phyloP scores from a whole-genome alignment of 306 rosid genomes.

The Dicorynia guianensis region DNA sequence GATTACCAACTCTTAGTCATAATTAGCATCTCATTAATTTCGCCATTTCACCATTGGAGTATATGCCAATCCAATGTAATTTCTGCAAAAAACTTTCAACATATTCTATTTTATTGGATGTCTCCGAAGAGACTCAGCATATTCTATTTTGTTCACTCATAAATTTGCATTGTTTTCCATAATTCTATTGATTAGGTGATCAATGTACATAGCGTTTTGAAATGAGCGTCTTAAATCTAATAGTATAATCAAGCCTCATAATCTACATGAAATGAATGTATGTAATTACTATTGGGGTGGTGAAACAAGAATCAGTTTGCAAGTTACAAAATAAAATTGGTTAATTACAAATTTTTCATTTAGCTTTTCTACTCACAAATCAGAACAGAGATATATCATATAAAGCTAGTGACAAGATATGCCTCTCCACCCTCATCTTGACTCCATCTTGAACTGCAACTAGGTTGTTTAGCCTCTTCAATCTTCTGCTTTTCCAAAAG shows the following conservation, averaged over 20 bases:
- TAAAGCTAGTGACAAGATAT: conserved; percentile 21
- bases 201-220: conserved; percentile 6
- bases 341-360: not conserved
- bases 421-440: conserved; percentile 95
- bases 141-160: conserved; percentile 9
- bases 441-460: conserved; percentile 95
- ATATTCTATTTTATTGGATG: conserved; percentile 10
- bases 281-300: not conserved
- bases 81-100: not conserved
- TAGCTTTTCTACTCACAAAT: not conserved
- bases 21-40: not conserved
- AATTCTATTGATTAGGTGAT: not conserved
- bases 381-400: not conserved
- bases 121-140: too few species aligned
- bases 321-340: not conserved
- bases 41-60: not conserved
- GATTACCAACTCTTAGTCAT: not conserved
- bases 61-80: not conserved
- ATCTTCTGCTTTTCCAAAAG: conserved; percentile 88
- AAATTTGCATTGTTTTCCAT: conserved; percentile 23
- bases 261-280: conserved; percentile 20
- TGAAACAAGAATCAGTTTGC: not conserved
- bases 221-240: not conserved
- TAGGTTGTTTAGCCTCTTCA: conserved; percentile 85
- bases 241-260: not conserved